Conservation (phyloP, 805 yeast species). For the Pichia gijzeniarum region DNA sequence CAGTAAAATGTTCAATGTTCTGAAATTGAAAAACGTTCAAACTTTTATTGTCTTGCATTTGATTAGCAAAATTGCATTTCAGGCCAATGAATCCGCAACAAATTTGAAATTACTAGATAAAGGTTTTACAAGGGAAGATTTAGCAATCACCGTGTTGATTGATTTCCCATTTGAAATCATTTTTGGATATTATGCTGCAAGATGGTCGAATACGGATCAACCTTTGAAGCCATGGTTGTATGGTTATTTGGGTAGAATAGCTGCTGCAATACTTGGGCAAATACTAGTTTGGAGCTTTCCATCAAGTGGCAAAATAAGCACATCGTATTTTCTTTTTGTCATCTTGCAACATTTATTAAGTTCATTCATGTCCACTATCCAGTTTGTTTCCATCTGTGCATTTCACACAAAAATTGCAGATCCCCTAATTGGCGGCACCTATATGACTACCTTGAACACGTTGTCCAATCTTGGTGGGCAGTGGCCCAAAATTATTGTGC, state of each 20-base stretch:
- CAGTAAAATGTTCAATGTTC: constrained; percentile 58
- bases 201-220: constrained; percentile 78
- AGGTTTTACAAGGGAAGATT: constrained; percentile 89
- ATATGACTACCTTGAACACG: constrained; percentile 94
- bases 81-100: constrained; percentile 93
- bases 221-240: constrained; percentile 85
- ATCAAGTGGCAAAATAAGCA: constrained; percentile 37
- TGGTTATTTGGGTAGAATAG: constrained; percentile 77
- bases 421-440: constrained; percentile 94
- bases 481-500: constrained; percentile 87
- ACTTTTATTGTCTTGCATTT: constrained; percentile 68
- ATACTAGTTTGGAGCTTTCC: constrained; percentile 71
- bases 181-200: constrained; percentile 93
- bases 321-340: constrained; percentile 58
- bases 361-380: constrained; percentile 90
- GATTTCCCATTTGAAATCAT: constrained; percentile 95
- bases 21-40: constrained; percentile 64
- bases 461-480: constrained; percentile 92
- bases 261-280: constrained; percentile 73
- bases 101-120: constrained; percentile 84
- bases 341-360: constrained; percentile 78
- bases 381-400: constrained; percentile 89
- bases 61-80: constrained; percentile 84
- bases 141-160: constrained; percentile 85
- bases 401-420: constrained; percentile 95